phyloP scores from a whole-genome alignment of 2,329 filamentous ascomycete genomes.

The Talaromyces sp. region DNA sequence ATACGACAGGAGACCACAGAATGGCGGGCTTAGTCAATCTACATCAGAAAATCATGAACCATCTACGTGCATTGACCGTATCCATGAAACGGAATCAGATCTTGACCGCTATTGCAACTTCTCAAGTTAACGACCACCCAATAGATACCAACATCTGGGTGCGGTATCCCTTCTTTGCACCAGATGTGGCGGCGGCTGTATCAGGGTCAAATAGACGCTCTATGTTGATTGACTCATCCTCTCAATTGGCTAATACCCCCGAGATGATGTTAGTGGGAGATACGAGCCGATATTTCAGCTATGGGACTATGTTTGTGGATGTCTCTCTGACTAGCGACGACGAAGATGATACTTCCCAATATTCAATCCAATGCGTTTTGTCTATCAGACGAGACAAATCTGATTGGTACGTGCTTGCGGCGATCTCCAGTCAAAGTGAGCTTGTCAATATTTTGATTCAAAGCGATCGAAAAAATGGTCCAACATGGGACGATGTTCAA shows the following conservation, averaged over 20 bases:
- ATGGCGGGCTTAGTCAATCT: conserved; percentile 48
- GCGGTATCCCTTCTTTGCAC: conserved; percentile 68
- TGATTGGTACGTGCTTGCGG: conserved; percentile 67
- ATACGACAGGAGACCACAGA: conserved; percentile 44
- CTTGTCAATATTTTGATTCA: conserved; percentile 73
- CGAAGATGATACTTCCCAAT: conserved; percentile 64
- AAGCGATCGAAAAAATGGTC: conserved; percentile 62
- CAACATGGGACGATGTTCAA: conserved; percentile 76
- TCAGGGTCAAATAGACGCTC: conserved; percentile 54
- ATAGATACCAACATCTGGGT: conserved; percentile 82
- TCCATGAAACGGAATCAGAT: conserved; percentile 84
- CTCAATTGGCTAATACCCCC: conserved; percentile 52
- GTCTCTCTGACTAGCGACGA: conserved; percentile 67
- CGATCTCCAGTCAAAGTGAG: conserved; percentile 76
- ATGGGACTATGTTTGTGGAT: conserved; percentile 72
- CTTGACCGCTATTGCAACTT: conserved; percentile 61
- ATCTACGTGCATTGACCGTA: conserved; percentile 69
- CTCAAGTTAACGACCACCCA: conserved; percentile 67
- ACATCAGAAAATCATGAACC: conserved; percentile 58
- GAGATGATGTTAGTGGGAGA: conserved; percentile 76
- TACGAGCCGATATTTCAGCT: conserved; percentile 69
- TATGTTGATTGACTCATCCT: conserved; percentile 46
- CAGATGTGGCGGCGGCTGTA: conserved; percentile 68
- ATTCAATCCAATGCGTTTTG: conserved; percentile 70
- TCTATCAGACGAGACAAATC: conserved; percentile 69